Conservation (phyloP, 306 rosid species). For the Begonia peltatifolia region DNA sequence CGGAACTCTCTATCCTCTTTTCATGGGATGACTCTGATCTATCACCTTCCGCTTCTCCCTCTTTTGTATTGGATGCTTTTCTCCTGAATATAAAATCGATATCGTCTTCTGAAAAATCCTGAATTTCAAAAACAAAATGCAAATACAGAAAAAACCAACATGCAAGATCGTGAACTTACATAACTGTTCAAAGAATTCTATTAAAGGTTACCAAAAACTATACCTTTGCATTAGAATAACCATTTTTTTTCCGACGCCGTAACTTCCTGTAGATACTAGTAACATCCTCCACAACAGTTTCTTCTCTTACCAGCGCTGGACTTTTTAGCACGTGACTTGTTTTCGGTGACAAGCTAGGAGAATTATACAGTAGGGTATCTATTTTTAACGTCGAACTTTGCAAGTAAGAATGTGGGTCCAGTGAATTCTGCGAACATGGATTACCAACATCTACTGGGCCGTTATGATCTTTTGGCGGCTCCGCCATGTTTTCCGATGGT, state of each 20-base stretch:
- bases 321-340: conserved; percentile 19
- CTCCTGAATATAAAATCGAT: conserved; percentile 21
- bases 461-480: conserved; percentile 14
- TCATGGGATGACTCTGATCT: conserved; percentile 47
- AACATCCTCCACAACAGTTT: conserved; percentile 27
- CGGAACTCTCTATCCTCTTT: conserved; percentile 22
- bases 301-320: conserved; percentile 25
- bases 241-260: conserved; percentile 23
- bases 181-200: neutral
- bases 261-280: conserved; percentile 28
- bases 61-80: conserved; percentile 17
- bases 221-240: conserved; percentile 18
- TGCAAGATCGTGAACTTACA: conserved; percentile 6
- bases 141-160: conserved; percentile 19
- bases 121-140: conserved; percentile 46
- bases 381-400: conserved; percentile 52
- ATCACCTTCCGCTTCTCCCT: conserved; percentile 28
- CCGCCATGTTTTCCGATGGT: conserved; percentile 19
- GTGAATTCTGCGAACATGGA: conserved; percentile 20
- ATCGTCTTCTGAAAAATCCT: conserved; percentile 33
- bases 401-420: conserved; percentile 29
- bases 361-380: conserved; percentile 31
- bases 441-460: conserved; percentile 21
- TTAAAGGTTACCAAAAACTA: conserved; percentile 54
- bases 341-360: conserved; percentile 38